Evolutionary conservation across 2,329 filamentous ascomycete genomes (phyloP), one percentile per base, ranked within the genome.

Genomic region (Fusarium udum): DNA sequence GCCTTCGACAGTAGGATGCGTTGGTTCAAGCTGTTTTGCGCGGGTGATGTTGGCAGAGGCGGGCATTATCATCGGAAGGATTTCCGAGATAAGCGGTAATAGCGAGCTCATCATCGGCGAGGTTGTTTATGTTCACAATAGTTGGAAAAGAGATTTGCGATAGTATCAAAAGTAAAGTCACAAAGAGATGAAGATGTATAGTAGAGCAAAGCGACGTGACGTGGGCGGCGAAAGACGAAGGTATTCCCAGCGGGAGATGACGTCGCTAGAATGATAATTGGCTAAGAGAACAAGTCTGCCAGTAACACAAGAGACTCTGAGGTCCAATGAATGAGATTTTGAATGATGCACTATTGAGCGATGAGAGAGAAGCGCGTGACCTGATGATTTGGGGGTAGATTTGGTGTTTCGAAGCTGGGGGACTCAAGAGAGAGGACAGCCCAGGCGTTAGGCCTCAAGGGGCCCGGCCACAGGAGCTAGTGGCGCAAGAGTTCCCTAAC

Each of bases 61-160:
- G 6, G 88, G 88, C 78, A 90, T 81, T 65, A 90, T 85, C 85
- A 91, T 90, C 67, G 88, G 88, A 55, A 90, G 80, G 55, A 90
- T 82, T 73, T 90, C 88, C 71, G 87, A 86, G 61, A 90, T 83
- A 67, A 90, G 79, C 34, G 88, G 87, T 36, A 90, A 78, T 15
- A 90, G 79, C 31, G 86, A 85, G 55, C 86, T 83, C 88, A 90
- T 88, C 53, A 60, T 75, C 49, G 55, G 46, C 45, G 31, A 26
- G 8, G 22, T 46, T n/a, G 36, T 10, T 3, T 20, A 11, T 7
- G 32, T 26, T 39, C 26, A 42, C 36, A 3, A 24, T 14, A 20
- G n/a, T n/a, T 10, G 13, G 15, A 46, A 14, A 22, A 13, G 4
- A 39, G 20, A 16, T 16, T 20, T 9, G 12, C 18, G 2, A 7